Percentiles rank a stretch among this genome's conserved stretches.
Conservation (phyloP, 129 eudicot species). For the Cynara cardunculus region DNA sequence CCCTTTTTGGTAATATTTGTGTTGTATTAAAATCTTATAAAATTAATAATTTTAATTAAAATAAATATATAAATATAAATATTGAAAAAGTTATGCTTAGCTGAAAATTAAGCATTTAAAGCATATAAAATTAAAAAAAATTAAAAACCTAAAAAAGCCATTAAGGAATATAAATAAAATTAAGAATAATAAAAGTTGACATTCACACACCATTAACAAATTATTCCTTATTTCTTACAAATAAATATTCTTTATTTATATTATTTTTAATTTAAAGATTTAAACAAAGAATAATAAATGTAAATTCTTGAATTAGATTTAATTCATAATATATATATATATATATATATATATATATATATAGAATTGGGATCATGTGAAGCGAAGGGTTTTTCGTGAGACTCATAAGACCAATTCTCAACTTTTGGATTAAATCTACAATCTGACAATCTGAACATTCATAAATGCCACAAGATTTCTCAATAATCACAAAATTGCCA, state of each 20-base stretch:
- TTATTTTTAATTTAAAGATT: neutral
- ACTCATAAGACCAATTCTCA: too few species aligned
- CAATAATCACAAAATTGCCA: too few species aligned
- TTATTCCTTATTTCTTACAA: constrained; percentile 14
- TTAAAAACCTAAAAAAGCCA: neutral
- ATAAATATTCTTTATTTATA: constrained; percentile 17
- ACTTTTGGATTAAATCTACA: too few species aligned
- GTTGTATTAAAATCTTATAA: neutral
- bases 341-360: too few species aligned
- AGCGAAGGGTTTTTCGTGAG: too few species aligned
- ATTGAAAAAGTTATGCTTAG: neutral
- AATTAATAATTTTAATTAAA: neutral
- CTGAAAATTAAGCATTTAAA: neutral
- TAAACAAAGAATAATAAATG: neutral
- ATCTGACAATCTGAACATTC: too few species aligned
- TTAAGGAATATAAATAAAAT: constrained; percentile 2
- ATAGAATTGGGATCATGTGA: too few species aligned
- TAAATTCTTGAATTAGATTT: neutral
- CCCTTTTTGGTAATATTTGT: too few species aligned
- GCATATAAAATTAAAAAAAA: neutral
- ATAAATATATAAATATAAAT: neutral
- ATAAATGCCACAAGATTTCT: too few species aligned
- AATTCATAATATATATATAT: too few species aligned
- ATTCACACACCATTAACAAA: constrained; percentile 22
- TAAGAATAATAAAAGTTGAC: constrained; percentile 12